A percentile compares a stretch with the other conserved stretches of the same genome.
Conservation (phyloP, 306 rosid species). For the Fragaria nilgerrensis region DNA sequence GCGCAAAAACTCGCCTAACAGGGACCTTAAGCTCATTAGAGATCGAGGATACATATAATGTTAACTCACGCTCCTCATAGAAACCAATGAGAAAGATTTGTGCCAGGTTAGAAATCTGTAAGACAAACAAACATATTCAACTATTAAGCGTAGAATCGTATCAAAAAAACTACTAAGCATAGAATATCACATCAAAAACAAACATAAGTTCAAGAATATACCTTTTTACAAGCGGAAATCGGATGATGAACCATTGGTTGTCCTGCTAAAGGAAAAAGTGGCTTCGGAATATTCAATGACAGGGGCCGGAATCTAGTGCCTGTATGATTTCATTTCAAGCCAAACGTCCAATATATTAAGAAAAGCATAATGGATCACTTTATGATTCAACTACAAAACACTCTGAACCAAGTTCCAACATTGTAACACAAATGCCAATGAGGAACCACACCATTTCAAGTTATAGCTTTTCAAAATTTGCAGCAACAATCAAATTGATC, state of each 20-base stretch:
- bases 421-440: constrained; percentile 9
- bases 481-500: background rate
- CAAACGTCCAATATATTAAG: background rate
- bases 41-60: constrained; percentile 75
- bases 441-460: background rate
- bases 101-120: constrained; percentile 84
- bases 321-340: constrained; percentile 22
- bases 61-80: constrained; percentile 92
- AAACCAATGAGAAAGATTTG: constrained; percentile 87
- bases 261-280: constrained; percentile 95
- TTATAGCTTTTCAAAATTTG: background rate
- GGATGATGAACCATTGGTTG: constrained; percentile 99
- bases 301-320: constrained; percentile 97
- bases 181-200: background rate
- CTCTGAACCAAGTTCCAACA: background rate
- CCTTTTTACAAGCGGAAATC: constrained; percentile 92
- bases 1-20: constrained; percentile 49
- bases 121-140: constrained; percentile 14
- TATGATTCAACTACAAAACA: background rate
- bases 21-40: constrained; percentile 93
- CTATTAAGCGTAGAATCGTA: background rate
- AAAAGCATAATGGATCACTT: background rate
- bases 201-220: constrained; percentile 22
- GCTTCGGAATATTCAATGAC: constrained; percentile 87
- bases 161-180: background rate